A percentile compares a stretch with the other conserved stretches of the same genome.
Evolutionary conservation across 805 yeast genomes (phyloP).

Genomic region (Isabelozyma rhagii): DNA sequence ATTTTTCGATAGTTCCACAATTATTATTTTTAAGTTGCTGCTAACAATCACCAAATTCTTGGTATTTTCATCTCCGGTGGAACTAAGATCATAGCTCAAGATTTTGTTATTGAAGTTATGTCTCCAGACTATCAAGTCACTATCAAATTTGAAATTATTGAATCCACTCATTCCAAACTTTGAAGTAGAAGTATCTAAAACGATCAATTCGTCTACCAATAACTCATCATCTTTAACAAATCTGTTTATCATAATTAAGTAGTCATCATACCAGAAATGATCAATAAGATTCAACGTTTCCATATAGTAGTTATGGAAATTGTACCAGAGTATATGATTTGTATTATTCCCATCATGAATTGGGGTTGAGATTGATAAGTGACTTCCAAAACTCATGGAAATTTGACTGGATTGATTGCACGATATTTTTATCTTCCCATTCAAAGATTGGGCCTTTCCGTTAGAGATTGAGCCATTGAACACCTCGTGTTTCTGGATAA

Average conservation of each 20-base stretch:
- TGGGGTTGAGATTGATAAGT: constrained; percentile 29
- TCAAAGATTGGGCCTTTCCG: constrained; percentile 11
- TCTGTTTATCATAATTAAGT: constrained; percentile 31
- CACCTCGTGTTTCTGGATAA: constrained; percentile 17
- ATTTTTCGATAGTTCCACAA: constrained; percentile 18
- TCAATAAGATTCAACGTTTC: constrained; percentile 31
- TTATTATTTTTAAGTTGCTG: constrained; percentile 23
- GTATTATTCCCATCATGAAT: constrained; percentile 14
- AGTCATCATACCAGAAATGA: constrained; percentile 35
- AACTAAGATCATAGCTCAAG: constrained; percentile 13
- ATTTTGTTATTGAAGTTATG: constrained; percentile 26
- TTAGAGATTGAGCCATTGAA: constrained; percentile 13
- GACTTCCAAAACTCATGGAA: constrained; percentile 24
- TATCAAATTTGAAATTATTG: constrained; percentile 28
- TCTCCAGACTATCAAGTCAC: constrained; percentile 39
- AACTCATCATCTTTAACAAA: constrained; percentile 10
- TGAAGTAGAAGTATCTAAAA: constrained; percentile 27
- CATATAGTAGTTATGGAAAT: constrained; percentile 28
- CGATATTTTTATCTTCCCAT: constrained; percentile 20
- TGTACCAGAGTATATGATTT: constrained; percentile 39
- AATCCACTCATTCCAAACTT: constrained; percentile 34
- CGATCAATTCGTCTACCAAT: constrained; percentile 33
- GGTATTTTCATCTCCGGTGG: constrained; percentile 2
- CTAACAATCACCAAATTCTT: constrained; percentile 24
- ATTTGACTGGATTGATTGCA: constrained; percentile 22